Conservation (phyloP, 345 rosid genomes). For the Psidium guajava region DNA sequence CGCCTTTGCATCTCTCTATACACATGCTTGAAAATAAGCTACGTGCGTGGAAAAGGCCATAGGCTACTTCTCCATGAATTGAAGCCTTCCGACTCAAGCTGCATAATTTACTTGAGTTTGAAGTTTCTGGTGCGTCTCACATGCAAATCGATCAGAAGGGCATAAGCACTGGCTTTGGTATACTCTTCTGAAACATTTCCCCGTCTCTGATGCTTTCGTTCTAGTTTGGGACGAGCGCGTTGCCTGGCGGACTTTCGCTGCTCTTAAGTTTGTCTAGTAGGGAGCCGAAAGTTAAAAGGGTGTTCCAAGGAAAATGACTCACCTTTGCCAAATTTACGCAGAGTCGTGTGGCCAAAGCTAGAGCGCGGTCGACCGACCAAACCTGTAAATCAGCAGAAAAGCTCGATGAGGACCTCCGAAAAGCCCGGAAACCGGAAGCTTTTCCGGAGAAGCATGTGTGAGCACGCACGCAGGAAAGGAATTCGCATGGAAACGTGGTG, state of each 20-base stretch:
- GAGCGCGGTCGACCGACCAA: not conserved
- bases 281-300: not conserved
- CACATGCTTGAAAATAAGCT: not conserved
- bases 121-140: not conserved
- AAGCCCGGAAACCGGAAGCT: not conserved
- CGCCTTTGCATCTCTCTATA: not conserved
- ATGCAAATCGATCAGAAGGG: not conserved
- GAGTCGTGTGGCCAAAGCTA: not conserved
- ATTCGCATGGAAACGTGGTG: fast-evolving
- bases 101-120: fast-evolving
- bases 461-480: not conserved
- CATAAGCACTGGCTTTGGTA: not conserved
- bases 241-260: not conserved
- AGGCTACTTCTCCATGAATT: not conserved
- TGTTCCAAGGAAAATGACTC: not conserved
- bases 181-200: not conserved
- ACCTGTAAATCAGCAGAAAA: not conserved
- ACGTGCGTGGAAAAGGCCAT: not conserved
- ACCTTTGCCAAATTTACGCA: not conserved
- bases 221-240: not conserved
- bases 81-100: not conserved
- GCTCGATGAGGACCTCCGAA: fast-evolving
- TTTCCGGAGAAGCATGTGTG: not conserved
- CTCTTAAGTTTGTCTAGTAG: not conserved
- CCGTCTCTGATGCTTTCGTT: not conserved